Base-by-base conservation (phyloP, 176 grass and related monocot species). In the Oryza rufipogon region DNA sequence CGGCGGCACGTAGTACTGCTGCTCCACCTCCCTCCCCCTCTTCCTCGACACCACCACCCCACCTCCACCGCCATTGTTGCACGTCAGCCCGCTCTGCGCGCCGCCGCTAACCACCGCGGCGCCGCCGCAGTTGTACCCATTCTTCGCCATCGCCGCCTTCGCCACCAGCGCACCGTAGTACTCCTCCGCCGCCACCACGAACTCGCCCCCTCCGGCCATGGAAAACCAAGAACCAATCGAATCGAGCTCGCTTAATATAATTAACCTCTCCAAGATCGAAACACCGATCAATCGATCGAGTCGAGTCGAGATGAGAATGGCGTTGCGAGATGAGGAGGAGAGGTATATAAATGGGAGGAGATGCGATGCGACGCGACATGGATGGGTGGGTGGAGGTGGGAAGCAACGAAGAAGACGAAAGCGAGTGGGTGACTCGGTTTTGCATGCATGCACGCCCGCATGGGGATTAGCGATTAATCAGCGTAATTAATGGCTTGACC, bases 71-170 rank as follows among this genome's bases (percentile, higher is more conserved):
- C 23, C 67, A 48, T 30, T 36, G 52, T 88, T 88, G 69, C 81
- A 81, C 2, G 89, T 91, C 2, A 91, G 89, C 48, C 76, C 89
- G 81, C 89, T 91, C 70, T 73, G 76, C 51, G 81, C 64, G 25
- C 38, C 76, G 34, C 39, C 77, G 49, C 82, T 82, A 8, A 61
- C 75, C 44, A 79, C 33, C 11, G 51, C 80, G 16, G 51, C 44
- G n/a, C 28, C 80, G 16, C 51, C 44, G n/a, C 28, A 22, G 41
- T 32, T 9, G 51, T 66, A 65, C 14, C 36, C 39, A 9, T 34
- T 36, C 45, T 56, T 45, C 30, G 19, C 66, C 14, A 34, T 63
- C 20, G 58, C 58, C 11, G 39, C 66, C 17, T 66, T 65, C 1
- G 26, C 17, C 63, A 80, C 4, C 19, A 79, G 4, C 60, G 60